These are phyloP conservation scores for Melampsora americana DNA, from an alignment of 1,284 basidiomycete genomes.

Conservation along the genomic window DNA sequence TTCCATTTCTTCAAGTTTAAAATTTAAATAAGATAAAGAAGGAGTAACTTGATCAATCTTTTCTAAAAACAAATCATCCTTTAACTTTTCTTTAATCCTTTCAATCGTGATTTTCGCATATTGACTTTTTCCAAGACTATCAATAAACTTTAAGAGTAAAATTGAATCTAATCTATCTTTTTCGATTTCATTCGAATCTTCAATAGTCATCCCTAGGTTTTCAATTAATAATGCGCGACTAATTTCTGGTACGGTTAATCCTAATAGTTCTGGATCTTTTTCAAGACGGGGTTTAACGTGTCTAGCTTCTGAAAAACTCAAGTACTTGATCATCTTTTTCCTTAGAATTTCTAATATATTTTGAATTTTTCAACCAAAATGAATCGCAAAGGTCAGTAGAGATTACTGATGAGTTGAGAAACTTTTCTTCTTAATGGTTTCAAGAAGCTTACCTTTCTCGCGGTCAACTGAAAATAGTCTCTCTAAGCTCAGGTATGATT, in stretches of 20 bases:
- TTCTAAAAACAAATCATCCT: background rate
- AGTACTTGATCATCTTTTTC: background rate
- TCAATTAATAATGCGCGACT: background rate
- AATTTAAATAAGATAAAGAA: too few relatives aligned
- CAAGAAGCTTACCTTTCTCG: background rate
- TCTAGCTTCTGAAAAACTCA: background rate
- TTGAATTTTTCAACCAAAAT: too few relatives aligned
- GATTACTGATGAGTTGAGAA: too few relatives aligned
- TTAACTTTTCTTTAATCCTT: background rate
- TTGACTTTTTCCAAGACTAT: background rate
- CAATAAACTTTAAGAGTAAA: background rate
- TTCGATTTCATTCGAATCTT: background rate
- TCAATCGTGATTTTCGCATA: background rate
- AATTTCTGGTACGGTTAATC: background rate
- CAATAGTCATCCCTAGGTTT: background rate
- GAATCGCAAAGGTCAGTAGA: too few relatives aligned
- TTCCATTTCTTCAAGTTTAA: too few relatives aligned
- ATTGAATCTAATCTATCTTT: background rate
- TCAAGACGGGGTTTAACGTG: background rate
- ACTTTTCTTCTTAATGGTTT: too few relatives aligned
- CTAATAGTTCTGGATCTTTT: background rate
- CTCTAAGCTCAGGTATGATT: background rate
- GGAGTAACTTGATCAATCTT: background rate
- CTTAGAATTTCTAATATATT: background rate
- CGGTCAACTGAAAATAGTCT: background rate